Base-by-base conservation (phyloP, 164 flowering plant species). In the Paratinospora sagittata region DNA sequence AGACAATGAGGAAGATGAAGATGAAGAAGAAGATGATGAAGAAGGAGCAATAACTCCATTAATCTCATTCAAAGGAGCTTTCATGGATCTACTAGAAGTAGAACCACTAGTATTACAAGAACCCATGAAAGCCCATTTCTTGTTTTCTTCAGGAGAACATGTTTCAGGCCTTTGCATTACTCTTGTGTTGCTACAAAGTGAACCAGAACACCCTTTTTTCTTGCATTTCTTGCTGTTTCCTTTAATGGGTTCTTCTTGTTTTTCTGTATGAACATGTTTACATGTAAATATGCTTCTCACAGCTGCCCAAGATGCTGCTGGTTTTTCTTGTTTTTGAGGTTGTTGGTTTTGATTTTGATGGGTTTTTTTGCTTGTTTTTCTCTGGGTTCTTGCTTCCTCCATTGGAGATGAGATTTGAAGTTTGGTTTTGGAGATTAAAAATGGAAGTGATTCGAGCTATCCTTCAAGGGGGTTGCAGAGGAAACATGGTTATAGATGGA, bases 141-240 rank as follows among this genome's bases (percentile, higher is more conserved):
- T 82, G 41, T 70, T 73, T 41, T 73, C 68, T 55, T 84, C 89
- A 33, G 85, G 85, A 30, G 90, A 77, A 13, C 82, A 26, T 19
- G 75, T 63, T 75, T 89, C 95, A 12, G 90, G 88, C 77, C 88
- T 87, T 19, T 88, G 92, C 87, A 85, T 87, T 24, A 86, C 88
- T 70, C 84, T 88, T 13, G 91, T 88, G 83, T 91, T 86, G 84
- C 76, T 89, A 63, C 98, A 90, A 2, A 93, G 80, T 52, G 97
- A 91, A 2, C 91, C 96, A 17, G 97, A 87, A 65, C 93, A 91
- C 72, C 73, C 85, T 82, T 81, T 76, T 73, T 84, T 89, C 88
- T 85, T 90, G 86, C 79, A 67, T 73, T 81, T 88, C 72, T 81
- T 87, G 72, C 58, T 72, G 21, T 66, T 71, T 70, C 75, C 82